Evolutionary conservation across 352 stramenopile species (phyloP).

Genomic region (Globisporangium polare): DNA sequence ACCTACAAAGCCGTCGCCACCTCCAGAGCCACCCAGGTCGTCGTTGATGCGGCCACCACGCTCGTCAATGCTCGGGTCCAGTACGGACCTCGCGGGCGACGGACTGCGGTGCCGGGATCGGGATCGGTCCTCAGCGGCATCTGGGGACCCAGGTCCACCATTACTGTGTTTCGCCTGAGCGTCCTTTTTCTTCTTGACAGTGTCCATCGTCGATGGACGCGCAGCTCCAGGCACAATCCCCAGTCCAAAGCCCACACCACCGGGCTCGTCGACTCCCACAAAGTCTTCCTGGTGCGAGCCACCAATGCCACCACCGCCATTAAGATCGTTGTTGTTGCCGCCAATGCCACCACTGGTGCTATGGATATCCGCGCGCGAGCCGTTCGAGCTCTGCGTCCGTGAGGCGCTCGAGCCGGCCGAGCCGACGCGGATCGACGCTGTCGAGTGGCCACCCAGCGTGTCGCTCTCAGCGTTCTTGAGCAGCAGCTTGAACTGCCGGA

Average conservation of each 20-base stretch:
- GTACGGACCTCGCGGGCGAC: conserved; percentile 23
- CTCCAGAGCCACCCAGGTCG: conserved; percentile 21
- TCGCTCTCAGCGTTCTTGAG: conserved; percentile 51
- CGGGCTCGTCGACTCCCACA: conserved; percentile 58
- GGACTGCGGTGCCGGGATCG: conserved; percentile 32
- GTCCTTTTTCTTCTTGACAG: conserved; percentile 34
- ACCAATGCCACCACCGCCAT: background rate
- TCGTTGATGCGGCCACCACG: conserved; percentile 9
- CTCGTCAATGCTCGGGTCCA: conserved; percentile 14
- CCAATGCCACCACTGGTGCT: conserved; percentile 7
- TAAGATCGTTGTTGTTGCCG: conserved; percentile 16
- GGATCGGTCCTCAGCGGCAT: conserved; percentile 9
- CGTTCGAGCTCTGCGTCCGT: conserved; percentile 45
- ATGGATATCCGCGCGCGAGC: conserved; percentile 39
- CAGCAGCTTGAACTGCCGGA: conserved; percentile 89
- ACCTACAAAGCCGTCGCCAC: too few species aligned
- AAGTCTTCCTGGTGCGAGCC: conserved; percentile 26
- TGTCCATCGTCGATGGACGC: conserved; percentile 65
- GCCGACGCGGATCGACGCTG: conserved; percentile 25
- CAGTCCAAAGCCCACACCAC: conserved; percentile 48
- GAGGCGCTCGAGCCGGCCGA: conserved; percentile 56
- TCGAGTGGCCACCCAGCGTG: conserved; percentile 12
- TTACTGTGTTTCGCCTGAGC: conserved; percentile 2
- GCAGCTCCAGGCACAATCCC: conserved; percentile 49
- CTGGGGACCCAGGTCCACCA: background rate